Evolutionary conservation across 1,139 yeast species (phyloP), one percentile per base, ranked within the genome.

Genomic region (Suhomyces wounanorum): DNA sequence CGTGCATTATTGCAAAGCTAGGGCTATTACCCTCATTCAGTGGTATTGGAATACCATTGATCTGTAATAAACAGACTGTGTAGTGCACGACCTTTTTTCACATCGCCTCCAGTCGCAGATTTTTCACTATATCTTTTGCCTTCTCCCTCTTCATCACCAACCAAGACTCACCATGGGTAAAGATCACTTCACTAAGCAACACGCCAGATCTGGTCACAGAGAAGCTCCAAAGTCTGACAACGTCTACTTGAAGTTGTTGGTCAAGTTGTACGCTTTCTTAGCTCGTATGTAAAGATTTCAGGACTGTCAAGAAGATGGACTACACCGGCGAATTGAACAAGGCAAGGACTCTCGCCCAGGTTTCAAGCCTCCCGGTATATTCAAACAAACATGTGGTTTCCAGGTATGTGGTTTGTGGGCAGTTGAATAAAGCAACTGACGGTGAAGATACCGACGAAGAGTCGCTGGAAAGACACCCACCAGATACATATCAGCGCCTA

Each of bases 211-310:
- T 68, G 87, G 96, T 79, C 96, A 90, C 89, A 92, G 99, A 84
- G 82, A 87, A 73, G 97, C 97, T 79, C 99, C 99, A 82, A 91
- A 91, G 85, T 92, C 98, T 66, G 97, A 94, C 83, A 95, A 94
- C 77, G 97, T 92, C 81, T 94, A 95, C 96, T 85, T 94, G 83
- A 88, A 87, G 81, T 81, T 94, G 76, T 87, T 94, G 81, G 99
- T 94, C 78, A 92, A 92, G 87, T 85, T 94, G 71, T 94, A 92
- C 89, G 81, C 97, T 73, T 95, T 90, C 96, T 85, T 94, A 81
- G 97, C 98, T 82, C 97, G 99, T 89, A 88, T 81, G 96, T 89
- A 79, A 53, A 25, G 39, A 36, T 44, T 40, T 18, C 39, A 40
- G 48, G 50, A 44, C 52, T 44, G 44, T 40, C 45, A 44, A 50